phyloP scores from a whole-genome alignment of 345 rosid species.

The Carallia pectinifolia region DNA sequence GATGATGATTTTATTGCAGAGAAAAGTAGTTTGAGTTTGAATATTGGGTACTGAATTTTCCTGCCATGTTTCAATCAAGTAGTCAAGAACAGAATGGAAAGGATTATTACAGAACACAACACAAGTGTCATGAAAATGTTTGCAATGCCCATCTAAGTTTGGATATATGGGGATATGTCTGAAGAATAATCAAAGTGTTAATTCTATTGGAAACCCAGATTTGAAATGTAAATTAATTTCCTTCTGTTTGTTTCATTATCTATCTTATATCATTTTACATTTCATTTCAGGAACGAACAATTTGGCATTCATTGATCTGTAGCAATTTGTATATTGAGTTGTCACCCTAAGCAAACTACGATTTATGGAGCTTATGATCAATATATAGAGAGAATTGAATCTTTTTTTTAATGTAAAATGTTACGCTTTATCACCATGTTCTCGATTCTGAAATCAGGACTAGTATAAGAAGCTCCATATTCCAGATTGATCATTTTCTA shows the following conservation, averaged over 20 bases:
- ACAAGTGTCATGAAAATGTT: constrained; percentile 8
- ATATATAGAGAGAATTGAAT: background rate
- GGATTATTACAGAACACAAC: constrained; percentile 1
- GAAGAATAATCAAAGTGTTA: constrained; percentile 1
- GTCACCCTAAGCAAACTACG: background rate
- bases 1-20: constrained; percentile 6
- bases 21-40: constrained; percentile 29
- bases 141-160: constrained; percentile 19
- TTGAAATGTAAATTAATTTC: background rate
- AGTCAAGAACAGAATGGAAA: background rate
- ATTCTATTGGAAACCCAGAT: background rate
- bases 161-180: constrained; percentile 6
- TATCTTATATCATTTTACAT: background rate
- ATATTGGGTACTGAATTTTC: constrained; percentile 32
- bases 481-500: no score
- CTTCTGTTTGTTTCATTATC: background rate
- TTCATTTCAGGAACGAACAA: background rate
- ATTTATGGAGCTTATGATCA: background rate
- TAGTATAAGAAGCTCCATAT: no score
- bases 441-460: no score
- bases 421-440: no score
- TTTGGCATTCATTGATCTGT: background rate
- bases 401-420: no score
- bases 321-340: background rate
- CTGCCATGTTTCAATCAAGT: constrained; percentile 7